Evolutionary conservation across 2,329 filamentous ascomycete genomes (phyloP).

Genomic region (Trichoderma citrinoviride): DNA sequence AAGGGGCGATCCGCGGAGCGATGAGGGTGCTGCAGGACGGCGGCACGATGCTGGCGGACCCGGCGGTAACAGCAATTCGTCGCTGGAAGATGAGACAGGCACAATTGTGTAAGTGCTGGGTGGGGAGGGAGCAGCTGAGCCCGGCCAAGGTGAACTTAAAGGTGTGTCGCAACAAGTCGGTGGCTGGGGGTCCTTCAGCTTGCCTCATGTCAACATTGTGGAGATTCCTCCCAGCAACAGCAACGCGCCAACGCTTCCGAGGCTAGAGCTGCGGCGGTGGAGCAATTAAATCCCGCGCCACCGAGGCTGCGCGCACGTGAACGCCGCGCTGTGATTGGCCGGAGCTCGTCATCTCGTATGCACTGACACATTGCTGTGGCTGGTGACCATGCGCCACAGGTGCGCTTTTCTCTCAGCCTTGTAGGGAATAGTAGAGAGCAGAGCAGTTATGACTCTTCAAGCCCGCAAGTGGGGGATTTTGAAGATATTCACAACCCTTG

Average conservation of each 20-base stretch:
- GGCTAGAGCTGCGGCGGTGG: conserved; percentile 36
- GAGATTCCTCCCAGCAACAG: conserved; percentile 26
- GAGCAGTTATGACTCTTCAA: conserved; percentile 18
- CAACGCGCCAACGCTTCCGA: conserved; percentile 30
- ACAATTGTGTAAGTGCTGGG: conserved; percentile 8
- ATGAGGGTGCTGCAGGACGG: not conserved
- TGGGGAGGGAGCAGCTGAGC: conserved; percentile 19
- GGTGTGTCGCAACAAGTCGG: conserved; percentile 26
- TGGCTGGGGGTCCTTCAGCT: conserved; percentile 24
- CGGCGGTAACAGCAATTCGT: not conserved
- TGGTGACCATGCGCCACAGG: conserved; percentile 2
- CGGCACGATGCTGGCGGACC: not conserved
- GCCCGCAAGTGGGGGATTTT: conserved; percentile 1
- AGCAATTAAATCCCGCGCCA: conserved; percentile 22
- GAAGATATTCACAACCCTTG: conserved; percentile 12
- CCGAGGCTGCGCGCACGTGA: conserved; percentile 22
- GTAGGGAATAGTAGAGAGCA: not conserved
- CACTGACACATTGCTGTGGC: too few relatives aligned
- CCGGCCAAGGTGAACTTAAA: conserved; percentile 5
- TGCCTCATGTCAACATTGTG: conserved; percentile 27
- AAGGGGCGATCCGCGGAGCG: not conserved
- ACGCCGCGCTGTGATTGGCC: not conserved
- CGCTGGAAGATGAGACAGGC: not conserved
- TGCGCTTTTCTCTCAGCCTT: not conserved
- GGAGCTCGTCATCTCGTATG: too few relatives aligned